A percentile compares a stretch with the other conserved stretches of the same genome.
Evolutionary conservation across 1,139 yeast species (phyloP).

Genomic region (Candida tropicalis): DNA sequence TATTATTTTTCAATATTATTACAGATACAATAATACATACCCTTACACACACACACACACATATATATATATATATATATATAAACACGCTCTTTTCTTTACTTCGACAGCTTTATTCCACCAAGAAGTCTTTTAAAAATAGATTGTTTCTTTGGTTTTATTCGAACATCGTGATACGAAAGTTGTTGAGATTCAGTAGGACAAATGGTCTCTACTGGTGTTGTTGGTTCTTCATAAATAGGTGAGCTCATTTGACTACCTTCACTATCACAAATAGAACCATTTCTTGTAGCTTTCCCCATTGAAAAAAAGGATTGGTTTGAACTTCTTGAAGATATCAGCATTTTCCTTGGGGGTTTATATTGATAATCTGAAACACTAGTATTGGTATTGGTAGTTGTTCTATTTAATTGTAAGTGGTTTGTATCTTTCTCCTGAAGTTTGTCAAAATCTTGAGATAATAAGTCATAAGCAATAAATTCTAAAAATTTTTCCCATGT

Average conservation of each 20-base stretch:
- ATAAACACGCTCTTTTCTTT: neutral
- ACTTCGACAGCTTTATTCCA: too few relatives aligned
- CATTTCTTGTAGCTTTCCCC: neutral
- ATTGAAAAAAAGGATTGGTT: neutral
- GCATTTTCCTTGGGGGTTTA: neutral
- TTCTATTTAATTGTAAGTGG: neutral
- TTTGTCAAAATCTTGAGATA: slow-evolving; percentile 4
- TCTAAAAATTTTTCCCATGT: slow-evolving; percentile 25
- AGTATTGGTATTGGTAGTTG: neutral
- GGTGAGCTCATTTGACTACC: neutral
- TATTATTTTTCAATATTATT: too few relatives aligned
- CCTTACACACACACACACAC: too few relatives aligned
- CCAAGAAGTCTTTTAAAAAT: neutral
- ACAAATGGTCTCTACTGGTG: neutral
- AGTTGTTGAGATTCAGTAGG: neutral
- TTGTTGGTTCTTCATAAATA: neutral
- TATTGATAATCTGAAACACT: too few relatives aligned
- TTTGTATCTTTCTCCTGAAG: neutral
- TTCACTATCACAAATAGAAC: neutral
- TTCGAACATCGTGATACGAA: neutral
- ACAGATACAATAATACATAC: too few relatives aligned
- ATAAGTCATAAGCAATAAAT: slow-evolving; percentile 19
- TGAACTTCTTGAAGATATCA: neutral
- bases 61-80: neutral
- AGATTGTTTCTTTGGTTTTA: neutral